Percentiles rank a stretch among this genome's conserved stretches.
phyloP scores from a whole-genome alignment of 345 rosid genomes.

The Rhizophora mangle region DNA sequence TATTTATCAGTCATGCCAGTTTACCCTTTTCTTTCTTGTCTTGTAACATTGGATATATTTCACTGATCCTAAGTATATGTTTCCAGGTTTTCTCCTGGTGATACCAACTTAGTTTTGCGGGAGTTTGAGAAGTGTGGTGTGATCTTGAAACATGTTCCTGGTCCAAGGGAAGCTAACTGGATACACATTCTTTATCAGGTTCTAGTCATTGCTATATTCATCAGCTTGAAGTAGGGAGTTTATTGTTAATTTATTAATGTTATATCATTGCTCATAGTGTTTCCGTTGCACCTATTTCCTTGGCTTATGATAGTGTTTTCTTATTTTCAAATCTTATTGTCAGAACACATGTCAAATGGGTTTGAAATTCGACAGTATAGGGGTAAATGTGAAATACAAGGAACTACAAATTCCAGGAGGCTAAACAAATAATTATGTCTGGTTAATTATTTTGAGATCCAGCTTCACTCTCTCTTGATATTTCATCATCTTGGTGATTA shows the following conservation, averaged over 20 bases:
- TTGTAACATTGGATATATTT: background rate
- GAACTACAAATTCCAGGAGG: constrained; percentile 1
- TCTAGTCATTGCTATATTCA: constrained; percentile 15
- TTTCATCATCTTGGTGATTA: too few species aligned
- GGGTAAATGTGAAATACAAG: background rate
- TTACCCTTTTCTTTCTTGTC: background rate
- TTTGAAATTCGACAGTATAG: background rate
- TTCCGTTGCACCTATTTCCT: background rate
- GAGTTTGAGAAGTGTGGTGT: constrained; percentile 94
- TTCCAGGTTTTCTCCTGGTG: constrained; percentile 77
- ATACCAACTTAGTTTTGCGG: constrained; percentile 83
- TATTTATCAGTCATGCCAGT: constrained; percentile 1
- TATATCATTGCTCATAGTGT: background rate
- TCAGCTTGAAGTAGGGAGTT: background rate
- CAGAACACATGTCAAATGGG: background rate
- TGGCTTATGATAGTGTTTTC: background rate
- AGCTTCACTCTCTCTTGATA: too few species aligned
- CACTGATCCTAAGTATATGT: constrained; percentile 12
- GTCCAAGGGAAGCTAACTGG: constrained; percentile 97
- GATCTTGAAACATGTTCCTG: constrained; percentile 88
- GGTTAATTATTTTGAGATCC: background rate
- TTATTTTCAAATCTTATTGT: constrained; percentile 11
- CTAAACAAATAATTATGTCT: background rate
- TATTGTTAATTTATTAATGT: background rate
- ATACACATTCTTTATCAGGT: constrained; percentile 95